Evolutionary conservation across 2,329 filamentous ascomycete species (phyloP), one percentile per base, ranked within the genome.

Genomic region (Xylaria sp.): DNA sequence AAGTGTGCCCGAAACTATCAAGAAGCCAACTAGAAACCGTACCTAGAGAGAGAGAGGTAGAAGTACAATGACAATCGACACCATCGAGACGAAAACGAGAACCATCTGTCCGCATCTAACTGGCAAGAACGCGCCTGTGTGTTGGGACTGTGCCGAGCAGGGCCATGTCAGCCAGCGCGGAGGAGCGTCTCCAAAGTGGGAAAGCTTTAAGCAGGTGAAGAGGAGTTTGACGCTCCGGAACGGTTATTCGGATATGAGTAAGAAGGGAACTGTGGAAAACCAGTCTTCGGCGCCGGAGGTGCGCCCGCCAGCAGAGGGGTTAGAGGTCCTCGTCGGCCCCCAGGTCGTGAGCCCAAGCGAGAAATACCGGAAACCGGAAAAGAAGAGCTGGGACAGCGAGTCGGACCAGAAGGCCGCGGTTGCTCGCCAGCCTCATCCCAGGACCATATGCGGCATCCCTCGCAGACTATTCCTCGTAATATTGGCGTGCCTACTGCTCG

Each of bases 311-410:
- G 59, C 57, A 16, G 60, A 60, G 37, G 66, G 65, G 2, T 48
- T 64, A 8, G 60, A 62, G 44, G 61, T 63, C 24, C 45, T 61
- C 19, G 18, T 44, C 9, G 65, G 58, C 11, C 64, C 64, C 18
- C 54, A 34, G 13, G 45, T 60, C 8, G 56, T 63, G 39, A 59
- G 39, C 8, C 54, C 47, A 2, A 48, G 50, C 18, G 63, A 66
- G 7, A 65, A 59, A 39, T 43, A 49, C 17, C 8, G 22, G 4
- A 42, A 24, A 39, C 20, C 37, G n/a, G 20, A n/a, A 4, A 8
- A 22, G 20, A 41, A 44, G 54, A 22, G 24, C 37, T 50, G 19
- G 50, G 34, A 37, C 40, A 26, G 16, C 19, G 39, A 47, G 22
- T 8, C 40, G 26, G 45, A 50, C 11, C 34, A 50, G 48, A 41